Evolutionary conservation across 306 rosid species (phyloP).

Genomic region (Cicer judaicum): DNA sequence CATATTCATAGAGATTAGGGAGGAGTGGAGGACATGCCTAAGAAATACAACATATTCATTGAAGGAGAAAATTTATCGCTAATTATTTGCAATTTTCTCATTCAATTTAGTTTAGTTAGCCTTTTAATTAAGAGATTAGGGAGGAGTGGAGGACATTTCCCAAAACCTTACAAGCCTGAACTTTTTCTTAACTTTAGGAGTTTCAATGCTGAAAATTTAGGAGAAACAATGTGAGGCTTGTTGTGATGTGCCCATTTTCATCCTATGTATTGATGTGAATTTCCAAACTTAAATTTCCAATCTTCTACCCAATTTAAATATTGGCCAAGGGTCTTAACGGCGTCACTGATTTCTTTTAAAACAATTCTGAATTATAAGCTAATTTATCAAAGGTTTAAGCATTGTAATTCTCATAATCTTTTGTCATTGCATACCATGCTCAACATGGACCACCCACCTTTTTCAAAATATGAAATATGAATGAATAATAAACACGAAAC

Average conservation of each 20-base stretch:
- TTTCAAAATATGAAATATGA: slow-evolving; percentile 6
- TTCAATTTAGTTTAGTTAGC: neutral
- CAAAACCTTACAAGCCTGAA: neutral
- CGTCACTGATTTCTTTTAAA: neutral
- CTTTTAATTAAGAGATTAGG: slow-evolving; percentile 6
- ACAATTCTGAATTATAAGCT: no score
- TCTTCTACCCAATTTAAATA: neutral
- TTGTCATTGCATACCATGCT: neutral
- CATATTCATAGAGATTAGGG: no score
- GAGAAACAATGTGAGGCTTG: neutral
- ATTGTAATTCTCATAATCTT: slow-evolving; percentile 10
- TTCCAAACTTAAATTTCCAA: neutral
- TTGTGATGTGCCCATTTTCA: neutral
- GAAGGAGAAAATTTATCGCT: neutral
- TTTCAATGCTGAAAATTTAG: neutral
- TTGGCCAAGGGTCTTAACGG: neutral
- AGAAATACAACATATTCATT: no score
- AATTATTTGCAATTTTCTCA: neutral
- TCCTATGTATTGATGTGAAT: neutral
- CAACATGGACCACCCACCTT: slow-evolving; percentile 8
- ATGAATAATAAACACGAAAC: slow-evolving; percentile 34
- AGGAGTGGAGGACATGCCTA: no score
- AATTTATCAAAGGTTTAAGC: neutral
- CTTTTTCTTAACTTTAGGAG: neutral
- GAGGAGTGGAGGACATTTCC: neutral